Base-by-base conservation (phyloP, 2,329 filamentous ascomycete species). In the Trichocomaceae sp. region DNA sequence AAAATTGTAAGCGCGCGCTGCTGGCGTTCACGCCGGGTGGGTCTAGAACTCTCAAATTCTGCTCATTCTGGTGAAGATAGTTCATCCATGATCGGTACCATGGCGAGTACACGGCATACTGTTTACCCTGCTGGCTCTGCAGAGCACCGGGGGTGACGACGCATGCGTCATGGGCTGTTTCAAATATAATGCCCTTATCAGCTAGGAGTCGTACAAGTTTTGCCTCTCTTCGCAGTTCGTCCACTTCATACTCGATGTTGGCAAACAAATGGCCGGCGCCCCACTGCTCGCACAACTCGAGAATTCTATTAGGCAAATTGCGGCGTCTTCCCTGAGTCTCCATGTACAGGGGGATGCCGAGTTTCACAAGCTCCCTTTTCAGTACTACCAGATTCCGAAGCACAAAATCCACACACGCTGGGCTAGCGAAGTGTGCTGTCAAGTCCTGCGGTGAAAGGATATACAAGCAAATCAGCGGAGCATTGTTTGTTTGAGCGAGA, bases 221-320 rank as follows among this genome's bases (percentile, higher is more conserved):
- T 1, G 84, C 83, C 63, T 96, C 91, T 5, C 90, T 79, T 44
- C 90, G 78, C 56, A 96, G 72, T 72, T 96, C 91, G 65, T 96
- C 91, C 0, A 95, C 89, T 68, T 96, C 91, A 64, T 95, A 96
- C 67, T 96, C 90, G 55, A 90, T 83, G 65, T 95, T 96, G 47
- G 87, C 84, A 63, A 84, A 95, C 2, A 96, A 60, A 63, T 93
- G 87, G 48, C 78, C 85, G 0, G 83, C 86, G 0, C 81, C 82
- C 90, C 89, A 96, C 58, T 83, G 74, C 29, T 82, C 74, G 67
- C 87, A 81, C 41, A 91, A 73, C 50, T 84, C 79, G 1, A 87
- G 62, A 9, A 96, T 75, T 3, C 83, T 76, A 1, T 68, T 69
- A 0, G 84, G 80, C 0, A 93, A 76, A 1, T 77, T 70, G 59